Conservation (phyloP, 176 grass and related monocot species). For the Eleusine coracana region DNA sequence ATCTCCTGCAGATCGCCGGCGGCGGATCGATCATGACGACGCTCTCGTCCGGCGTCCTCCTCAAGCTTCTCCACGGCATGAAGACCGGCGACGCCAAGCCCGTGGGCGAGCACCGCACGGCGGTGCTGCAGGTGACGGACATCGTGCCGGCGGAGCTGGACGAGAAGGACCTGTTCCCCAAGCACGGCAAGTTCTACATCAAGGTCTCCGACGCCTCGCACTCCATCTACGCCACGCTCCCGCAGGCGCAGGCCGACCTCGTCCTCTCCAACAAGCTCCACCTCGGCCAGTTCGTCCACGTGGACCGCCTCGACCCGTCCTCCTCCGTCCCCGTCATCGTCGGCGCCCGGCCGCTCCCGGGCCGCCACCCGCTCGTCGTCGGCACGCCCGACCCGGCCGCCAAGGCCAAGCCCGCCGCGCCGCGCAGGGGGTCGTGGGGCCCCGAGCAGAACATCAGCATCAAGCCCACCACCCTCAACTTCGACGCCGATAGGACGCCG, state of each 20-base stretch:
- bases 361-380: conserved; percentile 68
- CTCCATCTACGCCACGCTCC: conserved; percentile 87
- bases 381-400: conserved; percentile 68
- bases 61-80: conserved; percentile 84
- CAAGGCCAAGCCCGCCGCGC: conserved; percentile 28
- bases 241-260: conserved; percentile 73
- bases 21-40: conserved; percentile 53
- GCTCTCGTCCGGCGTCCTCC: conserved; percentile 67
- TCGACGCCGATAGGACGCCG: conserved; percentile 65
- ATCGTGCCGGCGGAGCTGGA: conserved; percentile 90
- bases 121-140: conserved; percentile 84
- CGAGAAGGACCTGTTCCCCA: conserved; percentile 83
- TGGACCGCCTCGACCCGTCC: conserved; percentile 74
- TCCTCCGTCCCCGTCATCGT: conserved; percentile 79
- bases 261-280: conserved; percentile 92
- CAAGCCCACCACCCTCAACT: conserved; percentile 65
- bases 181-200: conserved; percentile 81
- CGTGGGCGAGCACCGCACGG: conserved; percentile 70
- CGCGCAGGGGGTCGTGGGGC: conserved; percentile 65
- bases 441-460: conserved; percentile 48
- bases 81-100: conserved; percentile 56
- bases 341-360: conserved; percentile 60
- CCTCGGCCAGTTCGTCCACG: conserved; percentile 79
- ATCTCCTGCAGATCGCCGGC: neutral
- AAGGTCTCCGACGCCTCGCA: conserved; percentile 81